Evolutionary conservation across 768 basidiomycete species (phyloP), one percentile per base, ranked within the genome.

Genomic region (Nidula microcarpa): DNA sequence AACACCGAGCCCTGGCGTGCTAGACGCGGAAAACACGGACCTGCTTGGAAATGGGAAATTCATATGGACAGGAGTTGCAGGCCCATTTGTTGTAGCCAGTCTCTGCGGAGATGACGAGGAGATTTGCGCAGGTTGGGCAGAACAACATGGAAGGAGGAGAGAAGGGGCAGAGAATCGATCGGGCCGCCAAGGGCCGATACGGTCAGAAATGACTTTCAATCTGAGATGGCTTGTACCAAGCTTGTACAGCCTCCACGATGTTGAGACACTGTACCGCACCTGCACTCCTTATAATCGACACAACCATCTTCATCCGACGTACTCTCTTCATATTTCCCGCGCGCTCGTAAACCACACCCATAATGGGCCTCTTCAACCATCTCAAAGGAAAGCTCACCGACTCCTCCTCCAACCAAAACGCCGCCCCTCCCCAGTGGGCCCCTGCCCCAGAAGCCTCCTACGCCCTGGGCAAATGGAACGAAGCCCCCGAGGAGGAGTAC

Each of bases 51-150:
- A 96, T 92, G 0, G 91, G 90, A 65, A 95, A 98, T 63, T 98
- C 92, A 65, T 98, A 99, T 3, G 97, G 87, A 65, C 97, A 98
- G 1, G 89, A 86, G 60, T 91, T 90, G 65, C 94, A 98, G 0
- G 87, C 86, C 89, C 92, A 96, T 75, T 93, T 94, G 73, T 96
- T 90, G 66, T 85, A 86, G 1, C 89, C 87, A 0, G 86, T 85
- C 55, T 89, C 87, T 5, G 81, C 74, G 4, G 87, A 89, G 47
- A 92, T 85, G 44, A 88, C 78, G 13, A 95, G 81, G 43, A 92
- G 76, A 68, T 98, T 98, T 32, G 91, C 85, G 63, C 96, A 98
- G 50, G 87, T 91, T 33, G 96, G 96, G 66, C 96, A 98, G 76
- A 96, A 96, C 35, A 95, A 77, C 92, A 96, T 95, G 17, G 18